Base-by-base conservation (phyloP, 306 rosid species). In the Hippophae rhamnoides region DNA sequence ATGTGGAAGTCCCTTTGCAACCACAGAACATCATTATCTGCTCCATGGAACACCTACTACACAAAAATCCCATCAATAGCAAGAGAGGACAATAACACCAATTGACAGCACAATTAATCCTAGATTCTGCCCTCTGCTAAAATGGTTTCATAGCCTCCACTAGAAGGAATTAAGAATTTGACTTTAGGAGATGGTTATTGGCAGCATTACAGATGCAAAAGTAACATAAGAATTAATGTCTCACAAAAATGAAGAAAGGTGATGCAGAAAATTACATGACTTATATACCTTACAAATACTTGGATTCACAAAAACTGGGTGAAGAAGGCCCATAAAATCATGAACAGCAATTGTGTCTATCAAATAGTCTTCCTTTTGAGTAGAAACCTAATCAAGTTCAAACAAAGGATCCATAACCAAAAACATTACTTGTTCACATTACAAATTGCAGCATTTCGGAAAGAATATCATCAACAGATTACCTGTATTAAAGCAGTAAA, bases 1-100 rank as follows among this genome's bases (percentile, higher is more conserved):
- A 87, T 82, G 58, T 87, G 99, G 57, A 92, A 92, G 82, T 92
- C 99, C 66, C 96, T 81, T 61, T 87, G 95, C 47, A 92, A 81
- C 99, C 99, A 92, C 43, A 87, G 68, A 66, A 87, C 75, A 68
- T 92, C 99, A 73, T 85, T 92, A 67, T 92, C 99, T 23, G 95
- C 87, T 8, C 99, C 99, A 74, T 92, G 99, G 72, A 92, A 92
- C 62, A 92, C 95, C 99, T 87, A 68, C 50, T 59, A 63, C 78
- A 66, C 54, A 69, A 81, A 66, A 80, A 12, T 23, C 13, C 42
- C 13, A 65, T 54, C 27, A 65, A 65, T 47, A 46, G 52, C 38
- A 8, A 12, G 41, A n/a, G 26, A 27, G 42, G 6, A 8, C 26
- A 23, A 26, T 6, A 41, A 23, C 13, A 6, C n/a, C 10, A 3